A percentile compares a stretch with the other conserved stretches of the same genome.
phyloP scores from a whole-genome alignment of 805 yeast species.

The Metschnikowia bowlesiae region DNA sequence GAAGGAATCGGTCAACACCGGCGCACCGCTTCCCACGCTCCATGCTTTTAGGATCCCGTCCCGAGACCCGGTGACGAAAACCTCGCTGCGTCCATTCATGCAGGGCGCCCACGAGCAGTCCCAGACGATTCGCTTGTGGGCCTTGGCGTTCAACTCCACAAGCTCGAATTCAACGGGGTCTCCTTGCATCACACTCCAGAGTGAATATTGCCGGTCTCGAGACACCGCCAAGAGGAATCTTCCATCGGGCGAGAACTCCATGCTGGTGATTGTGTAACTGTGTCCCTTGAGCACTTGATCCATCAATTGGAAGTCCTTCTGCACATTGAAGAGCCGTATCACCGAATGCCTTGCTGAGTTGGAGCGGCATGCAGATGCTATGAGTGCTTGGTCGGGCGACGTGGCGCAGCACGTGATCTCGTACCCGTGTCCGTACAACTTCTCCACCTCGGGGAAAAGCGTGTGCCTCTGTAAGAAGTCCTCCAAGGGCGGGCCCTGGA shows the following conservation, averaged over 20 bases:
- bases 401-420: conserved; percentile 80
- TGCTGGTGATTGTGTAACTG: conserved; percentile 76
- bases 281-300: conserved; percentile 56
- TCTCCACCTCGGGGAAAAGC: conserved; percentile 92
- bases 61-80: conserved; percentile 82
- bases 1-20: conserved; percentile 20
- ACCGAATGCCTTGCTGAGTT: conserved; percentile 82
- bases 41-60: conserved; percentile 78
- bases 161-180: conserved; percentile 31
- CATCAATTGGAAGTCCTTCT: conserved; percentile 50
- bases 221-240: conserved; percentile 68
- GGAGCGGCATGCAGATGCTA: conserved; percentile 92
- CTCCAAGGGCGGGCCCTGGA: conserved; percentile 58
- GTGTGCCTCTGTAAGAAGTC: conserved; percentile 89
- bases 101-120: conserved; percentile 83
- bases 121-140: conserved; percentile 93
- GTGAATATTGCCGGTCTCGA: conserved; percentile 80
- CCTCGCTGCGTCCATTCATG: conserved; percentile 14
- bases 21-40: conserved; percentile 34
- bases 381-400: conserved; percentile 53
- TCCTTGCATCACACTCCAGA: conserved; percentile 51
- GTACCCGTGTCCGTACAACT: conserved; percentile 95
- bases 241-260: conserved; percentile 70
- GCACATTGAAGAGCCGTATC: conserved; percentile 65
- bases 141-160: conserved; percentile 53